Percentiles rank a stretch among this genome's conserved stretches.
phyloP scores from a whole-genome alignment of 305 asterid species.

The Nicotiana rustica region DNA sequence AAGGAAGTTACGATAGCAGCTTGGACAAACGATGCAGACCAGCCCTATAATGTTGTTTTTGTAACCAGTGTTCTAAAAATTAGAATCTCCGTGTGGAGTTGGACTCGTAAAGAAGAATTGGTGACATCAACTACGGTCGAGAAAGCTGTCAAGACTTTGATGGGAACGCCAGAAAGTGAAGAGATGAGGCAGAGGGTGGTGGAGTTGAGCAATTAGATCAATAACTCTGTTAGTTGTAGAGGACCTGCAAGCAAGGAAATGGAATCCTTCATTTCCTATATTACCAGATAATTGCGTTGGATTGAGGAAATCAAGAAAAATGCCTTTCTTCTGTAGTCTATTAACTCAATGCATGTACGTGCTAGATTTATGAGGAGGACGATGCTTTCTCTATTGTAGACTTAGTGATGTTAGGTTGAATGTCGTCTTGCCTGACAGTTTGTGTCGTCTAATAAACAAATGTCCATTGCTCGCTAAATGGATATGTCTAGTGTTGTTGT shows the following conservation, averaged over 20 bases:
- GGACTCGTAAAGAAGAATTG: neutral
- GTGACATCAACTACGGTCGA: slow-evolving; percentile 34
- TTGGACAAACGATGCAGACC: slow-evolving; percentile 10
- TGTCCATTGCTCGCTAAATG: too few species aligned
- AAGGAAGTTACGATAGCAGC: slow-evolving; percentile 19
- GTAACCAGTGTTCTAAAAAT: slow-evolving; percentile 11
- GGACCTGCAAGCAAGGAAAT: slow-evolving; percentile 52
- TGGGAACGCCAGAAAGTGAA: slow-evolving; percentile 56
- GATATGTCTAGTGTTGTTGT: too few species aligned
- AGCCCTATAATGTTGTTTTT: slow-evolving; percentile 11
- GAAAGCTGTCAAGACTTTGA: slow-evolving; percentile 46
- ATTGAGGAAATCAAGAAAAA: too few species aligned
- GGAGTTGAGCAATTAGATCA: slow-evolving; percentile 51
- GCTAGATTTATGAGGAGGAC: too few species aligned
- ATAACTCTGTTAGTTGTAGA: slow-evolving; percentile 49
- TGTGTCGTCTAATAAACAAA: too few species aligned
- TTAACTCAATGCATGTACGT: too few species aligned
- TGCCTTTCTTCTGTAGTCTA: too few species aligned
- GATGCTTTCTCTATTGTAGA: too few species aligned
- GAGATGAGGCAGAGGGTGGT: slow-evolving; percentile 62
- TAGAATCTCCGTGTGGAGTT: slow-evolving; percentile 12
- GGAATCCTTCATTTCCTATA: slow-evolving; percentile 58
- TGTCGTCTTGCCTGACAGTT: too few species aligned
- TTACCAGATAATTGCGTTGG: slow-evolving; percentile 38
- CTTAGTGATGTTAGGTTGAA: too few species aligned